phyloP scores from a whole-genome alignment of 2,329 filamentous ascomycete species.

The Capronia americana region DNA sequence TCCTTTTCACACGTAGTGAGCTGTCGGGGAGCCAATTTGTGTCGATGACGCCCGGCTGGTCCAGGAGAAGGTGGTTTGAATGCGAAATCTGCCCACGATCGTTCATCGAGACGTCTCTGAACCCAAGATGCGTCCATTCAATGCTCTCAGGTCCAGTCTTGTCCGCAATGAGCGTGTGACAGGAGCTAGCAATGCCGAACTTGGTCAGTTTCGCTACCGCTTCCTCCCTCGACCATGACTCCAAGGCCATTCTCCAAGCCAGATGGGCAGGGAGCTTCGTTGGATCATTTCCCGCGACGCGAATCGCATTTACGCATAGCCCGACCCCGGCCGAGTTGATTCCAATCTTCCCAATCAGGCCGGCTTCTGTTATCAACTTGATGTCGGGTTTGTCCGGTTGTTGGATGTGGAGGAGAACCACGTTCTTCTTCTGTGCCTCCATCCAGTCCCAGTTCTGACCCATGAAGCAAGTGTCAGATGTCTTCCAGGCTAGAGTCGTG shows the following conservation, averaged over 20 bases:
- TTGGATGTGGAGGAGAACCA: conserved; percentile 56
- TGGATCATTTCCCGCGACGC: conserved; percentile 55
- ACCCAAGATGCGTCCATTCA: conserved; percentile 50
- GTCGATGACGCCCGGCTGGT: conserved; percentile 10
- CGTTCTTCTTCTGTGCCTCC: conserved; percentile 54
- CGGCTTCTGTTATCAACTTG: conserved; percentile 61
- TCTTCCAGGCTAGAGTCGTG: conserved; percentile 60
- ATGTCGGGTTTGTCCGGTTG: conserved; percentile 50
- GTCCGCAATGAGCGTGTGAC: conserved; percentile 62
- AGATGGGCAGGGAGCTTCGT: conserved; percentile 60
- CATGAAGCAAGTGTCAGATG: conserved; percentile 47
- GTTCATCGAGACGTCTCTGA: conserved; percentile 41
- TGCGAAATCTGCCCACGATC: conserved; percentile 49
- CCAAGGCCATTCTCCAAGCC: conserved; percentile 58
- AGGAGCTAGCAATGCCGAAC: conserved; percentile 58
- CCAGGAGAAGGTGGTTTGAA: conserved; percentile 53
- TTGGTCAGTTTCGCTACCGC: conserved; percentile 56
- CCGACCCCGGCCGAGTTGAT: conserved; percentile 61
- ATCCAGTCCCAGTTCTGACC: conserved; percentile 66
- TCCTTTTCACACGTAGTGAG: conserved; percentile 40
- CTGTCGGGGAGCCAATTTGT: conserved; percentile 32
- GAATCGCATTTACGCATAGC: conserved; percentile 62
- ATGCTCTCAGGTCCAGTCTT: conserved; percentile 52
- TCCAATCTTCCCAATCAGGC: conserved; percentile 46
- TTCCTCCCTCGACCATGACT: conserved; percentile 51